Evolutionary conservation across 2,329 filamentous ascomycete species (phyloP), one percentile per base, ranked within the genome.

Genomic region (Chrysosphaeria jannelii): DNA sequence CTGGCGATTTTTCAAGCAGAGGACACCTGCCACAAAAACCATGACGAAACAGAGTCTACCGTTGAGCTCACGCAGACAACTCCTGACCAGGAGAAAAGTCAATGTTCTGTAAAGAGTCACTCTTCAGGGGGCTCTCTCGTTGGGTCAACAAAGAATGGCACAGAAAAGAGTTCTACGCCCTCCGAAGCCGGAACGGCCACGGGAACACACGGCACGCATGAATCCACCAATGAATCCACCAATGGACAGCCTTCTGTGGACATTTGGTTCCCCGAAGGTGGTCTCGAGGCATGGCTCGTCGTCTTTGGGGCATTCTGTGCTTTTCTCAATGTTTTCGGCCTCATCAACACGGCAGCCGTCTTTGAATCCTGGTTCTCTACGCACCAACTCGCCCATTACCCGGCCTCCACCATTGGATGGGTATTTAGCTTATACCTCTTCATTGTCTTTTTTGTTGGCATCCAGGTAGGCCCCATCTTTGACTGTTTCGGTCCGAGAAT

Each of bases 221-320:
- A n/a, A n/a, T n/a, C n/a, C n/a, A n/a, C n/a, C n/a, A n/a, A n/a
- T n/a, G n/a, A n/a, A n/a, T n/a, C n/a, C n/a, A n/a, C n/a, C n/a
- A n/a, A n/a, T n/a, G n/a, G n/a, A n/a, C n/a, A n/a, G n/a, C n/a
- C n/a, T n/a, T n/a, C n/a, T n/a, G n/a, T n/a, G n/a, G n/a, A n/a
- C n/a, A n/a, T n/a, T n/a, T n/a, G n/a, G n/a, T 76, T 76, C 36
- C 74, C 72, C 1, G 74, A 85, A 47, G 72, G 74, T 15, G 72
- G 74, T 5, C 40, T 56, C 5, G 41, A 53, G 35, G 70, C 63
- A 25, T 81, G 72, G 68, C 50, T 69, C 5, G 71, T 79, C 6
- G 69, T 81, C 2, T 45, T 75, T n/a, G 72, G 70, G 12, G 66
- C 62, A 6, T 79, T 78, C 41, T 60, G 58, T 33, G 64, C 64